phyloP scores from a whole-genome alignment of 106 monocot genomes.

The Dactylorhiza incarnata region DNA sequence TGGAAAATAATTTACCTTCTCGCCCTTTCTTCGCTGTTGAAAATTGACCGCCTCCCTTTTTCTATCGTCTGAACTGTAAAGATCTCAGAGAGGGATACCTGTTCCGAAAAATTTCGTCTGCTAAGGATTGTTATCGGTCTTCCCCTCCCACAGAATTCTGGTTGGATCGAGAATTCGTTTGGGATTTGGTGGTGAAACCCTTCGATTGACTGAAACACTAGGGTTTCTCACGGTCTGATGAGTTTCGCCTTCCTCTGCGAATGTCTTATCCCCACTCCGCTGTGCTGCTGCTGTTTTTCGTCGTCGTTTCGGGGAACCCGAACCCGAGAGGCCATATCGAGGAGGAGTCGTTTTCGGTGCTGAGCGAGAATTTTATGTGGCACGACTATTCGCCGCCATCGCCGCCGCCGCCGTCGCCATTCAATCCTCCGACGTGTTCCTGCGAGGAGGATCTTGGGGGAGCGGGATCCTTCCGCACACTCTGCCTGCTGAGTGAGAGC shows the following conservation, averaged over 20 bases:
- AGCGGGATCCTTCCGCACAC: conserved; percentile 63
- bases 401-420: conserved; percentile 50
- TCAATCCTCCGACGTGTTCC: conserved; percentile 44
- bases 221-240: conserved; percentile 13
- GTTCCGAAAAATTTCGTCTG: not conserved
- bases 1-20: not conserved
- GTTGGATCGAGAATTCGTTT: not conserved
- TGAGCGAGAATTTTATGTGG: conserved; percentile 20
- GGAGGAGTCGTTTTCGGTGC: conserved; percentile 16
- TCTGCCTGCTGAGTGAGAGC: conserved; percentile 52
- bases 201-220: not conserved
- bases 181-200: not conserved
- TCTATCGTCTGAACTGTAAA: not conserved
- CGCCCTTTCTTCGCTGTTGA: not conserved
- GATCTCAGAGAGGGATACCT: conserved; percentile 1
- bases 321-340: not conserved
- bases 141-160: not conserved
- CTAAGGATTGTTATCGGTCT: not conserved
- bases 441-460: conserved; percentile 78
- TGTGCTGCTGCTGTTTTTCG: not conserved
- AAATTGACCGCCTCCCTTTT: not conserved
- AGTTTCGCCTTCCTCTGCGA: conserved; percentile 9
- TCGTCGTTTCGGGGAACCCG: conserved; percentile 11
- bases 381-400: conserved; percentile 68
- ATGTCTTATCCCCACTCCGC: conserved; percentile 8